Evolutionary conservation across 257 asterid genomes (phyloP), one percentile per base, ranked within the genome.

Genomic region (Catharanthus roseus): DNA sequence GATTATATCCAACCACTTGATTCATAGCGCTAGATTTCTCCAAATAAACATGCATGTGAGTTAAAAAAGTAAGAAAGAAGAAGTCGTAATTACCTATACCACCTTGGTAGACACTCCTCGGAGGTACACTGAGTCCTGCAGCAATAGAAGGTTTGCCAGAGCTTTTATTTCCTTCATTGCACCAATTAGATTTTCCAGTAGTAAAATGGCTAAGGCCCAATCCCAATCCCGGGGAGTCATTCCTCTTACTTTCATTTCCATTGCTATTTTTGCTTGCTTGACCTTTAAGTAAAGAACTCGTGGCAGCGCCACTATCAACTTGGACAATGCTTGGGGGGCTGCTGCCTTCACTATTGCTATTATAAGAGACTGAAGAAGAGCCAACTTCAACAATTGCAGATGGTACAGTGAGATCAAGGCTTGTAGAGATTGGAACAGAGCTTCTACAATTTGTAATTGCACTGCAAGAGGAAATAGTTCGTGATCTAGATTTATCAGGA

Each of bases 41-140:
- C 41, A 3, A 38, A 49, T n/a, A 29, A 69, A 33, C 55, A 51
- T 12, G 36, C 21, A 56, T 4, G 23, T 6, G 8, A 29, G 47
- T 23, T 33, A 39, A 62, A 45, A 55, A 60, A 15, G 38, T 36
- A 54, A 9, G 0, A 44, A 6, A 74, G 26, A 41, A 33, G 19
- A 34, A 12, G 12, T 16, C 19, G 38, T 66, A 36, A 72, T 74
- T 74, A 86, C 89, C 88, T 72, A 81, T 76, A 62, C 75, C 67
- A 64, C 68, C 33, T 58, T 65, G 81, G 68, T 75, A 89, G 69
- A 81, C 84, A 56, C 84, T 80, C 81, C 78, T 80, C n/a, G 84
- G 89, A 47, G 85, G 81, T 71, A 47, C 67, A 60, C 88, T 89
- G 26, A 74, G 75, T 67, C 70, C 70, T 8, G 77, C 74, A 68